phyloP scores from a whole-genome alignment of 257 asterid genomes.

The Solanum chmielewskii region DNA sequence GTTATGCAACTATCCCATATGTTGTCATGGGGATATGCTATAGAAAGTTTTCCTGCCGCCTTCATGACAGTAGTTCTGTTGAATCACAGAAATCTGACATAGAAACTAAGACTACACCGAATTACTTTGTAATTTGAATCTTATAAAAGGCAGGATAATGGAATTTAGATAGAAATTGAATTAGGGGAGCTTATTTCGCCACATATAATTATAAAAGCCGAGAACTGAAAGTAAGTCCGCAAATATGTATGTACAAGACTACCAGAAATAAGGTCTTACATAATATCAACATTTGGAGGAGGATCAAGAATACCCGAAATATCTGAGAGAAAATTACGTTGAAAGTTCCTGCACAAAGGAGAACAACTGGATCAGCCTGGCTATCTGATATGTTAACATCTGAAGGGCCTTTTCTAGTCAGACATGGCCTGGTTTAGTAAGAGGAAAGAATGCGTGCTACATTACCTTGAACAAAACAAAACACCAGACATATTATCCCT shows the following conservation, averaged over 20 bases:
- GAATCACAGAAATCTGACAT: background rate
- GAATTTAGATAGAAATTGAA: background rate
- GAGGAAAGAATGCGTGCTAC: background rate
- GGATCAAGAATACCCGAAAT: slow-evolving; percentile 25
- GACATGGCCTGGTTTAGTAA: background rate
- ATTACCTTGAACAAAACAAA: background rate
- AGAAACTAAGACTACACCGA: background rate
- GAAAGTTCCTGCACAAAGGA: slow-evolving; percentile 35
- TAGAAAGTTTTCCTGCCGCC: background rate
- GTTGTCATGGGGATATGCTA: background rate
- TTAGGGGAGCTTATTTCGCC: background rate
- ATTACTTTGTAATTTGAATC: background rate
- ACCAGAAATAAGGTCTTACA: slow-evolving; percentile 8
- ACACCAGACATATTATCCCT: background rate
- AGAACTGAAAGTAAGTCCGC: background rate
- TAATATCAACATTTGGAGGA: slow-evolving; percentile 35
- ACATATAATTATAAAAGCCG: background rate
- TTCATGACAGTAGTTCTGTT: background rate
- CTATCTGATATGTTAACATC: background rate
- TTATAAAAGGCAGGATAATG: background rate
- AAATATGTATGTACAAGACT: background rate
- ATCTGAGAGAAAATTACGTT: slow-evolving; percentile 33
- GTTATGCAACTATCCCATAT: background rate
- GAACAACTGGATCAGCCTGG: background rate
- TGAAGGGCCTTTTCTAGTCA: background rate